Conservation (phyloP, 2,329 filamentous ascomycete genomes). For the Alternaria dauci region DNA sequence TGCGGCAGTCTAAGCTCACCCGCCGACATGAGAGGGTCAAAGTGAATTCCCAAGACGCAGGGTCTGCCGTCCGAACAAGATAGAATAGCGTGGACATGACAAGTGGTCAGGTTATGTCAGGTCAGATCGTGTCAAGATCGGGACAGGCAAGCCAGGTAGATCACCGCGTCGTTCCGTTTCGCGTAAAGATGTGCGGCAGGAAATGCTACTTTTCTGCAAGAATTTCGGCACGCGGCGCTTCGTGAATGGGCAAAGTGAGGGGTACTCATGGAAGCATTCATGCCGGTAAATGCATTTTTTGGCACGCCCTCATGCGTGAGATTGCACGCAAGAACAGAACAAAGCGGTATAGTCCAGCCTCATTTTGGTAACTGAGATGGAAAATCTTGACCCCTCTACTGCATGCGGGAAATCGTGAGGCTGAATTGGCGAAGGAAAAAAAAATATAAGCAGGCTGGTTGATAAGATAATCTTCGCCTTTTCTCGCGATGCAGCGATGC, state of each 20-base stretch:
- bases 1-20: constrained; percentile 10
- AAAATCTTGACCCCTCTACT: neutral
- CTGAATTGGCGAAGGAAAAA: neutral
- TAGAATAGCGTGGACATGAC: constrained; percentile 10
- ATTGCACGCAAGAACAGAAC: constrained; percentile 1
- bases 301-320: neutral
- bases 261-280: neutral
- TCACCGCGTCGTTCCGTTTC: neutral
- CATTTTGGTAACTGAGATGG: neutral
- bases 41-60: constrained; percentile 1
- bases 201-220: neutral
- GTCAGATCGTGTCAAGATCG: constrained; percentile 5
- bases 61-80: constrained; percentile 1
- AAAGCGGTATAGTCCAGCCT: neutral
- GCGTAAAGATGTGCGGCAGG: neutral
- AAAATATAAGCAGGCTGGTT: neutral
- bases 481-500: neutral
- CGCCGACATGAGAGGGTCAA: constrained; percentile 3
- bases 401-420: constrained; percentile 5
- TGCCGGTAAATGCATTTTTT: constrained; percentile 1
- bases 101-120: constrained; percentile 8
- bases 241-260: neutral
- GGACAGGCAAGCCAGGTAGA: neutral
- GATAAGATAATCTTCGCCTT: neutral
- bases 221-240: constrained; percentile 4